Evolutionary conservation across 2,329 filamentous ascomycete species (phyloP), one percentile per base, ranked within the genome.

Genomic region (Fusarium verrucosum): DNA sequence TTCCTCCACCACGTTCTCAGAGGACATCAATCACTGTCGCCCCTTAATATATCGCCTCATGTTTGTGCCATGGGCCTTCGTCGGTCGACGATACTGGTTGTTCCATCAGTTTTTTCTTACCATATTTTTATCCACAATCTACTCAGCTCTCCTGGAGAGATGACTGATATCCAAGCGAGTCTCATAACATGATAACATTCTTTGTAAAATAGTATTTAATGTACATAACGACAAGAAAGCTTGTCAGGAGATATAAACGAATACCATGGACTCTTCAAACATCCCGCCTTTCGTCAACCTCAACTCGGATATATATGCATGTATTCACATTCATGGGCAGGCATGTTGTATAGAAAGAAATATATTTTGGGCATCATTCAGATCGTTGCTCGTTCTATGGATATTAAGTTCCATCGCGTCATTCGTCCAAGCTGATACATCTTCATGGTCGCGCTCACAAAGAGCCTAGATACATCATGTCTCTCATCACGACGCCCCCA

Each of bases 301-400:
- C 20, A 8, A 19, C 10, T 35, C n/a, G n/a, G n/a, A n/a, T n/a
- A n/a, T 19, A 11, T 43, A 54, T 28, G 36, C 28, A 16, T 23
- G 20, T 26, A 5, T 25, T 19, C 43, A 38, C 20, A 28, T 42
- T 47, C 33, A 43, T 26, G 20, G 11, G 8, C n/a, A 23, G n/a
- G 19, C 14, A 32, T 19, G 5, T 26, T 26, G 32, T 36, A 43
- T 32, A 32, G 8, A 23, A 35, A 10, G 41, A 54, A 46, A 10
- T 36, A 22, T 43, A 16, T 22, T 49, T 54, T 54, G 57, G 43
- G 45, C 11, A 51, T 68, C 58, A 65, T 70, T 62, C 43, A 64
- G 46, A 50, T 70, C 68, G 60, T 72, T 69, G 61, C 59, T 71
- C 70, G 52, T 72, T 69, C 64, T 72, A 72, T 67, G 66, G 56